Evolutionary conservation across 2,329 filamentous ascomycete genomes (phyloP).

Genomic region (Fusarium sterilihyphosum): DNA sequence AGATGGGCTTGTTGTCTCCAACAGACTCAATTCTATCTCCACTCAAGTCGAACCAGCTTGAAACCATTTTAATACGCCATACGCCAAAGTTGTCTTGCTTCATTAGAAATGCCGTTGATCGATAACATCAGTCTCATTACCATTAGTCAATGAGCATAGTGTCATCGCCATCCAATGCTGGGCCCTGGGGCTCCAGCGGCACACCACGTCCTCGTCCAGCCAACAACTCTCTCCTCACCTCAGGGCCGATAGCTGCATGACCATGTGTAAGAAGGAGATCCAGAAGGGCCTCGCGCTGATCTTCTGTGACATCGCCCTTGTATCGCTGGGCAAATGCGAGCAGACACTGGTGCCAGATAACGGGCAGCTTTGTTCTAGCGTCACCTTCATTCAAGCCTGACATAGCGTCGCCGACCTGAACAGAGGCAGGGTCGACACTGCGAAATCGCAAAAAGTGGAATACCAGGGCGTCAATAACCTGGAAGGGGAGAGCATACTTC

Average conservation of each 20-base stretch:
- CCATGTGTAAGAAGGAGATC: constrained; percentile 87
- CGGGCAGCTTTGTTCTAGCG: constrained; percentile 75
- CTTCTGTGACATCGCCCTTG: constrained; percentile 94
- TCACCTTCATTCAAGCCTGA: constrained; percentile 58
- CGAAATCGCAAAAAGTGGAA: constrained; percentile 97
- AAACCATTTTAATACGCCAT: constrained; percentile 40
- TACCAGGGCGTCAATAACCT: constrained; percentile 92
- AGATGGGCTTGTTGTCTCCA: constrained; percentile 29
- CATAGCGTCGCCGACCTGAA: constrained; percentile 64
- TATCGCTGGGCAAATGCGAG: constrained; percentile 94
- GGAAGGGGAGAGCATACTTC: constrained; percentile 94
- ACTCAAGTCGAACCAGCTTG: constrained; percentile 38
- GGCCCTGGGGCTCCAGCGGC: constrained; percentile 64
- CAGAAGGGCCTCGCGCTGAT: constrained; percentile 89
- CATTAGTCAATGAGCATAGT: constrained; percentile 80
- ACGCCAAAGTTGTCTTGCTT: constrained; percentile 39
- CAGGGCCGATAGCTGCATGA: constrained; percentile 88
- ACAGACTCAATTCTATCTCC: constrained; percentile 35
- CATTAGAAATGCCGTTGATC: constrained; percentile 36
- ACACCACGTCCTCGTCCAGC: constrained; percentile 88
- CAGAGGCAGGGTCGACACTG: constrained; percentile 69
- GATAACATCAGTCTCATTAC: constrained; percentile 23
- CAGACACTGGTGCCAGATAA: constrained; percentile 96
- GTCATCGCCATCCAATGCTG: constrained; percentile 79
- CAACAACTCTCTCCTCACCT: constrained; percentile 87